Conservation (phyloP, 257 asterid genomes). For the Lithospermum erythrorhizon region DNA sequence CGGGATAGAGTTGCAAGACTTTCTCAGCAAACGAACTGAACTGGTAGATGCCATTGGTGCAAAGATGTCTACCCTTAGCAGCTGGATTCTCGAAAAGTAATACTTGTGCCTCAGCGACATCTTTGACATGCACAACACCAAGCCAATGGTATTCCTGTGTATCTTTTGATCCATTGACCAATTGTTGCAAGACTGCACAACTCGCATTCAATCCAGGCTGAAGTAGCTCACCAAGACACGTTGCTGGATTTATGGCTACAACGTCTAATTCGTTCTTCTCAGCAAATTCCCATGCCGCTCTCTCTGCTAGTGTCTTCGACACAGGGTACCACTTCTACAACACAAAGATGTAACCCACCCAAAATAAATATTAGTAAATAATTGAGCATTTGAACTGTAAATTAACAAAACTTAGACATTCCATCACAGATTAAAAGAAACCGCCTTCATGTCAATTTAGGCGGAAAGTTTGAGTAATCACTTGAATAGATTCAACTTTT, state of each 20-base stretch:
- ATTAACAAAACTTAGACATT: too few relatives aligned
- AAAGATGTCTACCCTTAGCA: constrained; percentile 77
- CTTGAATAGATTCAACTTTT: too few relatives aligned
- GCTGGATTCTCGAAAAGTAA: constrained; percentile 45
- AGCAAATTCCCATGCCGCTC: constrained; percentile 75
- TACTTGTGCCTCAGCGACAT: constrained; percentile 70
- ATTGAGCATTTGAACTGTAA: too few relatives aligned
- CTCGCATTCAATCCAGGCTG: constrained; percentile 79
- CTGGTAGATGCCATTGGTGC: constrained; percentile 81
- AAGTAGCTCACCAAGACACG: constrained; percentile 67
- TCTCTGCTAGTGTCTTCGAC: constrained; percentile 78
- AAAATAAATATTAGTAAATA: too few relatives aligned
- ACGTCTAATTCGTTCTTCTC: constrained; percentile 49
- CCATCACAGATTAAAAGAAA: too few relatives aligned
- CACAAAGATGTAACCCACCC: too few relatives aligned
- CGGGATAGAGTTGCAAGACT: constrained; percentile 50
- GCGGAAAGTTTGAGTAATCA: too few relatives aligned
- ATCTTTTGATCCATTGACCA: constrained; percentile 65
- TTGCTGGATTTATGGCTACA: constrained; percentile 67
- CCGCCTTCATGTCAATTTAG: too few relatives aligned
- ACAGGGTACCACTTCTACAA: constrained; percentile 76
- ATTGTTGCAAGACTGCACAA: constrained; percentile 69
- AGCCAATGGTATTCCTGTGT: constrained; percentile 82
- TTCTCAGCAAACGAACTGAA: constrained; percentile 61
- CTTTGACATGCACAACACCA: constrained; percentile 89